Evolutionary conservation across 768 basidiomycete species (phyloP).

Genomic region (Tylopilus balloui): DNA sequence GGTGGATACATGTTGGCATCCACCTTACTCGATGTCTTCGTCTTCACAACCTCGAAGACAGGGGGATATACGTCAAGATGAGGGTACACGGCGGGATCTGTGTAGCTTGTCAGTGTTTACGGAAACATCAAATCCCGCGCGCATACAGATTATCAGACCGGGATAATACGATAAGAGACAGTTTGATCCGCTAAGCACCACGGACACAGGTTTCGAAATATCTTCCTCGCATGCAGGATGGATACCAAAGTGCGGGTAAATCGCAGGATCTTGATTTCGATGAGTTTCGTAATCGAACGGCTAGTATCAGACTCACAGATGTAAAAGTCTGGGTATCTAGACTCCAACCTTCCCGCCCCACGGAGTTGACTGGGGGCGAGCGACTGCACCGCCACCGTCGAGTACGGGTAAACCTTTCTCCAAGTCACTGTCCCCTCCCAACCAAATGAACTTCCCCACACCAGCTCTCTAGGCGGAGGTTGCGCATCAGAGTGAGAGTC

Average conservation of each 20-base stretch:
- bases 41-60: neutral
- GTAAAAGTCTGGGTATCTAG: slow-evolving; percentile 12
- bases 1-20: neutral
- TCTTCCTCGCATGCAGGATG: slow-evolving; percentile 32
- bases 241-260: slow-evolving; percentile 40
- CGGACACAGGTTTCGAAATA: neutral
- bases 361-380: slow-evolving; percentile 5
- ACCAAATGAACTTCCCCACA: slow-evolving; percentile 20
- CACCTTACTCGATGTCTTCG: neutral
- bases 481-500: slow-evolving; percentile 36
- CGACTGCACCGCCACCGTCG: neutral
- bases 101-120: slow-evolving; percentile 2
- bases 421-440: slow-evolving; percentile 16
- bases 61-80: slow-evolving; percentile 39
- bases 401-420: slow-evolving; percentile 17
- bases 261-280: slow-evolving; percentile 31
- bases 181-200: neutral
- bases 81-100: slow-evolving; percentile 41
- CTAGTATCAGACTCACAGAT: slow-evolving; percentile 17
- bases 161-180: slow-evolving; percentile 28
- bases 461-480: slow-evolving; percentile 2
- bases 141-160: slow-evolving; percentile 35
- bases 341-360: slow-evolving; percentile 7
- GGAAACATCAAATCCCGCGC: neutral
- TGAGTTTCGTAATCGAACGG: slow-evolving; percentile 1